These are phyloP conservation scores for Gracilaria gracilis DNA, from an alignment of 23 red algal genomes.

Conservation along the genomic window DNA sequence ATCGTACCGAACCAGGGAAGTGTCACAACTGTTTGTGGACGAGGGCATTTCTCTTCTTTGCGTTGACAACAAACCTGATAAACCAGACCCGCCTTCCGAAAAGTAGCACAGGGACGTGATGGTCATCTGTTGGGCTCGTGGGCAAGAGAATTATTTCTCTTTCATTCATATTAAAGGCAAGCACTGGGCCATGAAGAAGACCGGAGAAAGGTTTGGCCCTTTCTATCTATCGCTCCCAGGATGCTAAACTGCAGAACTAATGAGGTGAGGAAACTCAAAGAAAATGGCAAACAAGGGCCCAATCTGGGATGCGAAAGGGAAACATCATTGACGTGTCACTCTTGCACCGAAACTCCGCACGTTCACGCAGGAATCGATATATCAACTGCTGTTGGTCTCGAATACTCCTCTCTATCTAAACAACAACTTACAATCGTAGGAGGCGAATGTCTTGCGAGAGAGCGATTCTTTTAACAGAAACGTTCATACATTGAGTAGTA, in stretches of 20 bases:
- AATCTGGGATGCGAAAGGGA: neutral
- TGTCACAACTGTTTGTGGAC: neutral
- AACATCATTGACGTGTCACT: neutral
- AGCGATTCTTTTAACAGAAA: too few species aligned
- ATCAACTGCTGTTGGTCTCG: too few species aligned
- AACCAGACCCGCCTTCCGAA: neutral
- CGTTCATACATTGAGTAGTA: too few species aligned
- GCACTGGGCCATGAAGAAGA: neutral
- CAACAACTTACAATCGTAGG: too few species aligned
- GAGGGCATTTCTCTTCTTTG: neutral
- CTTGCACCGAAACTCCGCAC: too few species aligned
- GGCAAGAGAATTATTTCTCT: slow-evolving; percentile 2
- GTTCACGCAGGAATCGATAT: too few species aligned
- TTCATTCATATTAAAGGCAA: neutral
- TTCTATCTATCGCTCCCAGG: neutral
- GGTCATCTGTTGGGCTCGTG: neutral
- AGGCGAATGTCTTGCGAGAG: too few species aligned
- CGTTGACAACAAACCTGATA: neutral
- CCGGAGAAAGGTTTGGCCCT: neutral
- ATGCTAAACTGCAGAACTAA: neutral
- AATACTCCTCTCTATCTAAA: too few species aligned
- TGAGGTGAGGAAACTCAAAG: neutral
- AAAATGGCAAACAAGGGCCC: neutral
- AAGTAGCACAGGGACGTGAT: neutral
- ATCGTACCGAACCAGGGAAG: neutral